Conservation (phyloP, 139 green algal species). For the Asterochloris sp. region DNA sequence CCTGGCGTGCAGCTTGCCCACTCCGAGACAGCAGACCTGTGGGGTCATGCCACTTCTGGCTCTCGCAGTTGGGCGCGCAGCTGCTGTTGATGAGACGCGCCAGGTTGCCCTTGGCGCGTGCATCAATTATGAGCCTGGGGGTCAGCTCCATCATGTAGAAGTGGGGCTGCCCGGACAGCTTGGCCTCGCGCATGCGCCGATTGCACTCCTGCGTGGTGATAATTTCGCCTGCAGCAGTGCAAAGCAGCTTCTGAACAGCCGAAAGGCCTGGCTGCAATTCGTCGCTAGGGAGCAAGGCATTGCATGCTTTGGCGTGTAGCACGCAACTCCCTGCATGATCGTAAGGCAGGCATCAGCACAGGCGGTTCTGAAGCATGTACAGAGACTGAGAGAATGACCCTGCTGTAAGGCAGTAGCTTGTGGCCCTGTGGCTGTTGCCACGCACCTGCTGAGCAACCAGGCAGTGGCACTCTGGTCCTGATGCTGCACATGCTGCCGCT, state of each 20-base stretch:
- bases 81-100: slow-evolving; percentile 81
- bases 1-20: not conserved
- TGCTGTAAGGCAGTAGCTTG: no score
- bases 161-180: slow-evolving; percentile 49
- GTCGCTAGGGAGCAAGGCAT: not conserved
- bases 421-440: no score
- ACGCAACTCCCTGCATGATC: no score
- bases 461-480: no score
- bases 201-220: slow-evolving; percentile 51
- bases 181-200: slow-evolving; percentile 58
- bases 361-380: no score
- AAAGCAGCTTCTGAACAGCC: not conserved
- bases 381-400: no score
- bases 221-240: slow-evolving; percentile 30
- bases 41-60: slow-evolving; percentile 80
- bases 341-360: no score
- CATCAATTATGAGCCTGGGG: slow-evolving; percentile 77
- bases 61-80: slow-evolving; percentile 88
- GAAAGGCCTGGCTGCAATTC: not conserved
- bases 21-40: slow-evolving; percentile 26
- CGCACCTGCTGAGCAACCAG: no score
- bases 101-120: slow-evolving; percentile 66
- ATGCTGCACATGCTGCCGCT: no score
- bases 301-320: not conserved
- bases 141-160: slow-evolving; percentile 91